Conservation (phyloP, 2,329 filamentous ascomycete species). For the Ceratocystis cubensis region DNA sequence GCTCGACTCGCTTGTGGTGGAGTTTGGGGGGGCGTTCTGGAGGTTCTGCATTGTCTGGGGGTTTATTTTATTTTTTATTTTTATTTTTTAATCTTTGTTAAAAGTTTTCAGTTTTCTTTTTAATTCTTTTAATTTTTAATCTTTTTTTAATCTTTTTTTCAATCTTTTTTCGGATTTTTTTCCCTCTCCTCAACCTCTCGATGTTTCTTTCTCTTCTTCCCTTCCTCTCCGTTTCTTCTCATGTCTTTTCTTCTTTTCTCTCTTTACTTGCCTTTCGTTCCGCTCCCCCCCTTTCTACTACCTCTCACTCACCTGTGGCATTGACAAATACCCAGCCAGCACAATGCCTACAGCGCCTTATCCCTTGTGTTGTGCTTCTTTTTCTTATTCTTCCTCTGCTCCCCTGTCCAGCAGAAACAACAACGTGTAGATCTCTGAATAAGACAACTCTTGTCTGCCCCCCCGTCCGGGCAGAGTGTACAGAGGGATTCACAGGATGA, state of each 20-base stretch:
- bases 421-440: not conserved
- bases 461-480: not conserved
- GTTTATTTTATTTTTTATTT: not conserved
- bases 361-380: not conserved
- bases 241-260: not conserved
- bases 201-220: not conserved
- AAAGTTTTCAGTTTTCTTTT: not conserved
- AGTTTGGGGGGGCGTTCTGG: not conserved
- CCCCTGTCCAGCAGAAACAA: not conserved
- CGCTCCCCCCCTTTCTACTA: too few species aligned
- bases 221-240: not conserved
- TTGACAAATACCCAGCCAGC: too few species aligned
- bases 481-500: constrained; percentile 1
- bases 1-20: too few species aligned
- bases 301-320: too few species aligned
- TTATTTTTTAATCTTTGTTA: not conserved
- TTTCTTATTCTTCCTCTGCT: not conserved
- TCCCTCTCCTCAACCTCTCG: not conserved
- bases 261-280: too few species aligned
- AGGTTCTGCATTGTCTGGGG: too few species aligned
- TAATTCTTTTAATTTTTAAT: not conserved
- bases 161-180: not conserved
- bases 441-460: not conserved
- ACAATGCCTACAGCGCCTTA: not conserved
- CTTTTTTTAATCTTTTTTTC: not conserved